Evolutionary conservation across 306 rosid species (phyloP).

Genomic region (Prunus mume): DNA sequence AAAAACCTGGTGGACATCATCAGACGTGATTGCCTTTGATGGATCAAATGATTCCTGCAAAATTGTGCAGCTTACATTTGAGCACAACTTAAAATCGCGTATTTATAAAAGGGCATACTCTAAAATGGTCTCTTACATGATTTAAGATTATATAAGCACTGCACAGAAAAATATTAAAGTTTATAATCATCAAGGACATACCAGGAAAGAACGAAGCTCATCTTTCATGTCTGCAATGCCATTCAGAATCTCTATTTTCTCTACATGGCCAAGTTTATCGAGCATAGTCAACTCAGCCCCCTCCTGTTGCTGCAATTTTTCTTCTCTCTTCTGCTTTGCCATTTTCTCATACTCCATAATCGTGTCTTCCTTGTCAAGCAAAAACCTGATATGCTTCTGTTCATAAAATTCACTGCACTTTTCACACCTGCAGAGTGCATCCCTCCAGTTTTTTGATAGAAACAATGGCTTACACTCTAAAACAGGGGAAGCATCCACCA

Average conservation of each 20-base stretch:
- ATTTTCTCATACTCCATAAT: conserved; percentile 86
- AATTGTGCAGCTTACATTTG: conserved; percentile 18
- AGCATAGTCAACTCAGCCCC: conserved; percentile 69
- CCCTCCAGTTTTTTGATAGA: conserved; percentile 86
- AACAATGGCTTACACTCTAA: conserved; percentile 61
- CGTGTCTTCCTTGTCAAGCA: conserved; percentile 83
- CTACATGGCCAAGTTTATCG: conserved; percentile 82
- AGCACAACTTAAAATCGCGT: not conserved
- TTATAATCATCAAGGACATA: conserved; percentile 25
- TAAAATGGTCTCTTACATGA: not conserved
- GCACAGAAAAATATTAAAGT: not conserved
- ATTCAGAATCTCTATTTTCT: conserved; percentile 84
- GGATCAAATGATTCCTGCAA: conserved; percentile 81
- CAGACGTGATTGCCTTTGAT: conserved; percentile 84
- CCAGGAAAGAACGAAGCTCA: conserved; percentile 83
- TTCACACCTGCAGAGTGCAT: conserved; percentile 76
- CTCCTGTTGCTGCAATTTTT: conserved; percentile 74
- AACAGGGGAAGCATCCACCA: conserved; percentile 36
- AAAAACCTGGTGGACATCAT: conserved; percentile 78
- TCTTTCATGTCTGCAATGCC: conserved; percentile 95
- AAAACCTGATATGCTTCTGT: conserved; percentile 59
- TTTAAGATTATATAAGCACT: not conserved
- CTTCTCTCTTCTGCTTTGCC: conserved; percentile 80
- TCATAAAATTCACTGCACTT: conserved; percentile 53
- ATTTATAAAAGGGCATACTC: conserved; percentile 5